Evolutionary conservation across 257 asterid genomes (phyloP).

Genomic region (Verbena officinalis): DNA sequence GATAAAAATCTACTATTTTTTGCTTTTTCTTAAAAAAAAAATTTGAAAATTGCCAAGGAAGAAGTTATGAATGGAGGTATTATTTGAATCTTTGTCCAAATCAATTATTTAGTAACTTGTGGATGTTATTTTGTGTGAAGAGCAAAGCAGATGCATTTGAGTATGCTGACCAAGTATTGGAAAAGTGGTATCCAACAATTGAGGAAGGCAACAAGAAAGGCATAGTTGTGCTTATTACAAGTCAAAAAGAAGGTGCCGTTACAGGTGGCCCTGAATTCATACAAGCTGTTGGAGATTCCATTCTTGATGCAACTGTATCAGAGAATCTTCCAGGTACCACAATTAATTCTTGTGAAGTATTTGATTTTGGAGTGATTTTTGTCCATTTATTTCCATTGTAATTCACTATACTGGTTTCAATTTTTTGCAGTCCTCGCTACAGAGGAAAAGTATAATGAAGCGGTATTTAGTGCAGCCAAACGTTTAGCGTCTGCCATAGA

Average conservation of each 20-base stretch:
- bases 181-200: conserved; percentile 85
- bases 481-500: conserved; percentile 90
- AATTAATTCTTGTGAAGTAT: not conserved
- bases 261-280: conserved; percentile 96
- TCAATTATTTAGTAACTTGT: conserved; percentile 7
- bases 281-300: conserved; percentile 84
- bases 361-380: not conserved
- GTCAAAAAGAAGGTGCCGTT: conserved; percentile 98
- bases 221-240: conserved; percentile 90
- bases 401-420: conserved; percentile 14
- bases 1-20: not conserved
- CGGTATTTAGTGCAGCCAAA: conserved; percentile 65
- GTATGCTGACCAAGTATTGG: conserved; percentile 94
- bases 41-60: not conserved
- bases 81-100: not conserved
- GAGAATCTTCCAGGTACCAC: conserved; percentile 89
- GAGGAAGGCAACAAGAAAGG: conserved; percentile 91
- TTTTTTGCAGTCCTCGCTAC: conserved; percentile 74
- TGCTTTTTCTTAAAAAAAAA: not conserved
- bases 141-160: conserved; percentile 99
- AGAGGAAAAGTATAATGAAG: conserved; percentile 96
- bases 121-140: conserved; percentile 39
- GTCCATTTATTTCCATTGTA: not conserved
- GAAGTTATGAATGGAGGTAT: conserved; percentile 19
- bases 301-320: conserved; percentile 92